Conservation (phyloP, 1,284 basidiomycete genomes). For the Microbotryum violaceum region DNA sequence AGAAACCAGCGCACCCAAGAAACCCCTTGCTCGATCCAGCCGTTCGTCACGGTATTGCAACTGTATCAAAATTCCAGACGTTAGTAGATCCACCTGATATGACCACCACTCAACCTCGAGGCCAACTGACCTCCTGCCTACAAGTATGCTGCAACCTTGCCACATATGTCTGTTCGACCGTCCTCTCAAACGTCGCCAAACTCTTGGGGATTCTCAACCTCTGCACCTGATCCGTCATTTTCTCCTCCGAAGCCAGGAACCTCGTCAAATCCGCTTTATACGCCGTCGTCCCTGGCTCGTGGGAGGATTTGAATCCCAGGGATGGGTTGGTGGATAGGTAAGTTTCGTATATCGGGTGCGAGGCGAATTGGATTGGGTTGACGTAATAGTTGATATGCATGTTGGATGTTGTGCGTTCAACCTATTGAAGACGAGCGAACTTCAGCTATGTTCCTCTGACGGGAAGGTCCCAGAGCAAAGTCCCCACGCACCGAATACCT, state of each 20-base stretch:
- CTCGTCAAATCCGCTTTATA: conserved; percentile 10
- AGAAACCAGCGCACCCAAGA: conserved; percentile 55
- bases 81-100: too few species aligned
- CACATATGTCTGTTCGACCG: conserved; percentile 63
- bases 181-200: conserved; percentile 54
- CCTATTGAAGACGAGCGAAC: conserved; percentile 41
- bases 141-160: conserved; percentile 63
- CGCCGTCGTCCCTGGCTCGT: conserved; percentile 14
- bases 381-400: conserved; percentile 75
- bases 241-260: conserved; percentile 43
- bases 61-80: background rate
- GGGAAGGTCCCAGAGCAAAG: background rate
- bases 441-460: background rate
- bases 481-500: conserved; percentile 33
- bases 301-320: conserved; percentile 18
- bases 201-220: conserved; percentile 29
- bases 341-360: conserved; percentile 53
- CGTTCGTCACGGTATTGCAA: conserved; percentile 56
- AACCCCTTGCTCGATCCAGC: conserved; percentile 66
- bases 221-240: conserved; percentile 38
- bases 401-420: conserved; percentile 61
- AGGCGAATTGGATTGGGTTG: conserved; percentile 66
- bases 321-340: conserved; percentile 28
- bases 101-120: too few species aligned
- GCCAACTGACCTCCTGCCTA: conserved; percentile 46